A percentile compares a stretch with the other conserved stretches of the same genome.
Evolutionary conservation across 192 early-diverging fungal species (phyloP).

Genomic region (Backusella liffmaniae): DNA sequence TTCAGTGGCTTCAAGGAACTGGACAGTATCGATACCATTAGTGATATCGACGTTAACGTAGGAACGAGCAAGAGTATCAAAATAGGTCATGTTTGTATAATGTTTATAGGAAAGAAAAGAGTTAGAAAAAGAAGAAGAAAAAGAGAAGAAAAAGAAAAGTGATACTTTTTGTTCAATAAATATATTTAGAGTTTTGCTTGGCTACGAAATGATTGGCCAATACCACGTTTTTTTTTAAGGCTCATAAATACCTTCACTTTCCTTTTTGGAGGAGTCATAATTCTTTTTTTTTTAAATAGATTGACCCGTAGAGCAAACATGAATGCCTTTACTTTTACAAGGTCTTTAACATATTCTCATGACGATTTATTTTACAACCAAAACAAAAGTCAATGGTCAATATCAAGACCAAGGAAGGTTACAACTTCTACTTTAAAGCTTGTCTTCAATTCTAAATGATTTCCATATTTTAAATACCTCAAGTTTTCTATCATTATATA

Average conservation of each 20-base stretch:
- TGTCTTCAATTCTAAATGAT: no score
- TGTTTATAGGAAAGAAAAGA: constrained; percentile 1
- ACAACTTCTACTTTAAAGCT: no score
- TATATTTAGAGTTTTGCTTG: background rate
- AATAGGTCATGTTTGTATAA: constrained; percentile 46
- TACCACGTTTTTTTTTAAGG: background rate
- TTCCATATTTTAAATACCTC: no score
- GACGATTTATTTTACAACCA: no score
- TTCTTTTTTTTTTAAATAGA: no score
- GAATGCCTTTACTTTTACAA: no score
- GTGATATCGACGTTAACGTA: constrained; percentile 67
- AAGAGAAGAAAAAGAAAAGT: background rate
- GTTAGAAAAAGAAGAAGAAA: background rate
- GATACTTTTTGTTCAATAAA: background rate
- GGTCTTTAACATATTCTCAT: no score
- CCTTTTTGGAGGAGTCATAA: background rate
- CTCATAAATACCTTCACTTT: background rate
- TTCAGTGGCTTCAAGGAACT: constrained; percentile 79
- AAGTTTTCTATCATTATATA: no score
- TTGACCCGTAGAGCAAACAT: no score
- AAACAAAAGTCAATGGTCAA: no score
- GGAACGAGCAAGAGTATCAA: constrained; percentile 61
- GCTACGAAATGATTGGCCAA: background rate
- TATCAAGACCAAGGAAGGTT: no score
- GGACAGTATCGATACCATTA: constrained; percentile 68